Evolutionary conservation across 31 red algal genomes (phyloP).

Genomic region (Bonnemaisonia californica): DNA sequence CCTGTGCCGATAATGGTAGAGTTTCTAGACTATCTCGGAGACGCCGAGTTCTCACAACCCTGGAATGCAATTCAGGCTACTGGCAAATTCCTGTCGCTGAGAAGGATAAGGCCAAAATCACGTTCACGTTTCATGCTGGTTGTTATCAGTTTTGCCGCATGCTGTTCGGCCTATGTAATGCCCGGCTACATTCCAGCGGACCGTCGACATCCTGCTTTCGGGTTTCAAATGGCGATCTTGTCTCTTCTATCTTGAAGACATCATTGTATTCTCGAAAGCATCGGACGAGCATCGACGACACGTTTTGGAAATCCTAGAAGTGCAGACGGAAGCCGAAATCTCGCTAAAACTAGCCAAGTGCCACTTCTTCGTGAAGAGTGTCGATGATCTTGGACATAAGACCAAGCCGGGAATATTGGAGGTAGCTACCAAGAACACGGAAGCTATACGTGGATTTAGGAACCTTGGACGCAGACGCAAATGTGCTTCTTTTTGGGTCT

Average conservation of each 20-base stretch:
- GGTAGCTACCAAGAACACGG: slow-evolving; percentile 21
- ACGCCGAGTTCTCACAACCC: not conserved
- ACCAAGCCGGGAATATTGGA: slow-evolving; percentile 26
- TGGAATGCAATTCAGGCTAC: not conserved
- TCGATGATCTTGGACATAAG: slow-evolving; percentile 38
- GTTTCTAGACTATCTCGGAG: not conserved
- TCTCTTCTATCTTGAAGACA: slow-evolving; percentile 3
- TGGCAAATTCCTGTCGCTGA: not conserved
- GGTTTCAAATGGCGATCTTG: not conserved
- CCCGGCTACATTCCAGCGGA: slow-evolving; percentile 22
- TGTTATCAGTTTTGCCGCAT: not conserved
- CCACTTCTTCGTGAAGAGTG: slow-evolving; percentile 21
- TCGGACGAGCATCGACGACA: not conserved
- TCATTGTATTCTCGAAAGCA: slow-evolving; percentile 6
- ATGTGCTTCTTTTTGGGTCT: slow-evolving; percentile 28
- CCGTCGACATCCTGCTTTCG: slow-evolving; percentile 1
- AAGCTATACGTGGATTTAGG: slow-evolving; percentile 13
- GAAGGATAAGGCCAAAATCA: not conserved
- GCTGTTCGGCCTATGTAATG: slow-evolving; percentile 26
- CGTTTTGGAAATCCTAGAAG: not conserved
- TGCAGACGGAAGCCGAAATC: not conserved
- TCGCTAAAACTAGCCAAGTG: slow-evolving; percentile 45
- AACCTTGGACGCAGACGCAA: slow-evolving; percentile 25
- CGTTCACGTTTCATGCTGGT: not conserved
- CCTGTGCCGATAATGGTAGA: not conserved